phyloP scores from a whole-genome alignment of 257 asterid species.

The Sherardia arvensis region DNA sequence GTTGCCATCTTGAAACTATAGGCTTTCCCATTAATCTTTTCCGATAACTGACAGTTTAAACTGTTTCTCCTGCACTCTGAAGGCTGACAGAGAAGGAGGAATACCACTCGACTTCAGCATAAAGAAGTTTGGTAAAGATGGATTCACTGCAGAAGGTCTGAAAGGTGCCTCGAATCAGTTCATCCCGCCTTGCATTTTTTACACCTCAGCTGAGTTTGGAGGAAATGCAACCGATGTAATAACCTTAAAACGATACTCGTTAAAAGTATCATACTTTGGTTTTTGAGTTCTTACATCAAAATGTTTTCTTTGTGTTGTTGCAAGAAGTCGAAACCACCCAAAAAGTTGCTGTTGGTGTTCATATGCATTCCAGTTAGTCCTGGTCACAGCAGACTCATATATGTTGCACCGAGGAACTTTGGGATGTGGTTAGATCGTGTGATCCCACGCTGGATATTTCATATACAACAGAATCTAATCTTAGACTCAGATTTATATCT shows the following conservation, averaged over 20 bases:
- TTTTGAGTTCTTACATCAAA: neutral
- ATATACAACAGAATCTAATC: slow-evolving; percentile 63
- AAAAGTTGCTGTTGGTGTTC: slow-evolving; percentile 41
- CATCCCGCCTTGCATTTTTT: slow-evolving; percentile 58
- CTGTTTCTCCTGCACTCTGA: slow-evolving; percentile 42
- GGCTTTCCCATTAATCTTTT: neutral
- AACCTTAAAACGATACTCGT: neutral
- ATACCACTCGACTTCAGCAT: slow-evolving; percentile 50
- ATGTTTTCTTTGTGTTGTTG: neutral
- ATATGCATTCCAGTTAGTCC: slow-evolving; percentile 80
- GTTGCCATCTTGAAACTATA: slow-evolving; percentile 22
- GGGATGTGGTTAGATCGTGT: slow-evolving; percentile 53
- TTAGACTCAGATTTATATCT: slow-evolving; percentile 81
- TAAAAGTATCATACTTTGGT: neutral
- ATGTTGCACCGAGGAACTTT: slow-evolving; percentile 60
- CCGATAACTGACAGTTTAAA: slow-evolving; percentile 26
- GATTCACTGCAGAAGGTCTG: slow-evolving; percentile 41
- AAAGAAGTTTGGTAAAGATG: slow-evolving; percentile 38
- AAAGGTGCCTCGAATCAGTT: slow-evolving; percentile 27
- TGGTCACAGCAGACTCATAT: slow-evolving; percentile 74
- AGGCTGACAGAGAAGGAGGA: slow-evolving; percentile 90
- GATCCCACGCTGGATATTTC: slow-evolving; percentile 69
- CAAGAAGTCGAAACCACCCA: slow-evolving; percentile 18
- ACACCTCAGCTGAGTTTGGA: slow-evolving; percentile 36
- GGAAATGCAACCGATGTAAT: slow-evolving; percentile 35